Evolutionary conservation across 2,329 filamentous ascomycete species (phyloP), one percentile per base, ranked within the genome.

Genomic region (Phaeosphaeria sp.): DNA sequence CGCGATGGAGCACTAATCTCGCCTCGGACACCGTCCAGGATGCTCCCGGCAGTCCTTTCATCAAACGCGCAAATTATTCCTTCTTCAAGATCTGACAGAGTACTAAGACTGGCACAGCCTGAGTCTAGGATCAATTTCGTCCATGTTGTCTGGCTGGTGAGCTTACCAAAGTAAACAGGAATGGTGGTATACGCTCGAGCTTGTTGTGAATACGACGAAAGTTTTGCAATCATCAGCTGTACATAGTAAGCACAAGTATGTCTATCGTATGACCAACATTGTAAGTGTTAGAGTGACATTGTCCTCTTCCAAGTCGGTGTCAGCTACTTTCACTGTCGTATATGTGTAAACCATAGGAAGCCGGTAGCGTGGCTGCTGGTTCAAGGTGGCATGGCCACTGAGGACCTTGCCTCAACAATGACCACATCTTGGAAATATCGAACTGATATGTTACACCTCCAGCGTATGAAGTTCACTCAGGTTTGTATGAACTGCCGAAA

Each of bases 11-110:
- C 48, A 23, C 46, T 47, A 48, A 63, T 63, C 49, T 63, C 49
- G 27, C 54, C 50, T 47, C 46, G 11, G 46, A 54, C 52, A 48
- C 54, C 54, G 56, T 53, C 47, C 27, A 49, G 47, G 55, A 59
- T 63, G 46, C 36, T 51, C 56, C 53, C 50, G 52, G 21, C 49
- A 25, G 54, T 53, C 60, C 62, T 50, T 63, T 65, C 60, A 65
- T 65, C 54, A 61, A 50, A 54, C 30, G 22, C 46, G 54, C 55
- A 57, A 61, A 56, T 56, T 56, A 48, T 15, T 33, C 21, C 13
- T 6, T 17, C 33, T n/a, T 52, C 33, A 39, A 39, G 15, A 39
- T 39, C 36, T 39, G 36, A 39, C 21, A 25, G 36, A 52, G 18
- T 27, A 25, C 23, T 15, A 44, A 46, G 27, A 23, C 13, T 39